These are phyloP conservation scores for Acanthamoeba castellanii DNA, from an alignment of 208 protist genomes.

Conservation along the genomic window DNA sequence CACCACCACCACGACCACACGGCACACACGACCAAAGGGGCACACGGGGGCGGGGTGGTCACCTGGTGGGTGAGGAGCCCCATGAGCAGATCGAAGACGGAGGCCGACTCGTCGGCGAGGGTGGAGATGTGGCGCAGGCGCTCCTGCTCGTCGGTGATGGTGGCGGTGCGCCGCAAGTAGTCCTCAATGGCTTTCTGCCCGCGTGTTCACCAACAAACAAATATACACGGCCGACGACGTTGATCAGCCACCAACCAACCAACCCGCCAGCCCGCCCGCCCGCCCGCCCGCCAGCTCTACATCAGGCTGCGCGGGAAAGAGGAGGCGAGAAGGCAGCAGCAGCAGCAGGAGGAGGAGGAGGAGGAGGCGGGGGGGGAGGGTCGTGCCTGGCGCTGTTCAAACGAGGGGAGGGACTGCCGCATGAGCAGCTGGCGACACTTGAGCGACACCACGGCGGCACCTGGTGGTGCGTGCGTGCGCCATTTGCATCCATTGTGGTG, in stretches of 20 bases:
- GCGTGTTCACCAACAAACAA: not conserved
- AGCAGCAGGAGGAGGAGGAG: no score
- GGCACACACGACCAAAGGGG: not conserved
- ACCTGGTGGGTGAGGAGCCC: constrained; percentile 35
- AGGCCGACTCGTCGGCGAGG: constrained; percentile 73
- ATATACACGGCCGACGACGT: no score
- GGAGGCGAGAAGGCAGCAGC: no score
- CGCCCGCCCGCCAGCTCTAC: no score
- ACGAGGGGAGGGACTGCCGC: constrained; percentile 30
- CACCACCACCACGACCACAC: no score
- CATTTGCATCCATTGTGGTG: no score
- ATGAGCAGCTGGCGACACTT: constrained; percentile 54
- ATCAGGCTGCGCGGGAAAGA: no score
- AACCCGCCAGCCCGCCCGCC: no score
- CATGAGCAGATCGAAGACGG: constrained; percentile 79
- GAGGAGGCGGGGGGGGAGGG: not conserved
- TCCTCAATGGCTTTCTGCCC: constrained; percentile 1
- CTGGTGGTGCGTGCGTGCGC: no score
- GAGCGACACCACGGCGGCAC: not conserved
- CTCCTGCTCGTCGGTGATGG: not conserved
- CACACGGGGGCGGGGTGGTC: not conserved
- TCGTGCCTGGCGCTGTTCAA: constrained; percentile 20
- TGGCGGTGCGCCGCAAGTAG: constrained; percentile 2
- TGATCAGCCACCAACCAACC: no score
- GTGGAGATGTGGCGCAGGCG: constrained; percentile 40